phyloP scores from a whole-genome alignment of 192 early-diverging fungal genomes.

The Pilaira anomala region DNA sequence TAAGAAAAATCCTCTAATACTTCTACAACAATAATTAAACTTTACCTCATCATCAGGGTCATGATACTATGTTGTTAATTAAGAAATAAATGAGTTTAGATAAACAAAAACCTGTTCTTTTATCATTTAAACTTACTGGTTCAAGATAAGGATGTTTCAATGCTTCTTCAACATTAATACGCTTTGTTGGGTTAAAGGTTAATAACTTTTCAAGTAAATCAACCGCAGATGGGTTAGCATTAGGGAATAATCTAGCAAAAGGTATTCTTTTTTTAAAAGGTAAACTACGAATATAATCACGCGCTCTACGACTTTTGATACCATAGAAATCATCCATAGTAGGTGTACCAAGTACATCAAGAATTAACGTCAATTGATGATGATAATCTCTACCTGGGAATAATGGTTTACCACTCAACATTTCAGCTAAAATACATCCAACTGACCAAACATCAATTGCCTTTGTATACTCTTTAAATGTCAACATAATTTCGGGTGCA shows the following conservation, averaged over 20 bases:
- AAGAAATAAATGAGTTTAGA: not conserved
- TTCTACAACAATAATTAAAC: not conserved
- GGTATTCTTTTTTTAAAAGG: conserved; percentile 84
- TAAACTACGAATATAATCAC: conserved; percentile 88
- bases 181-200: conserved; percentile 84
- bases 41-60: conserved; percentile 59
- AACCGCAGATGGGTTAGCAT: conserved; percentile 78
- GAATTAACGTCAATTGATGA: conserved; percentile 93
- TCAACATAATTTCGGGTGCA: conserved; percentile 94
- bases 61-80: conserved; percentile 49
- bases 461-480: conserved; percentile 97
- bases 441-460: conserved; percentile 95
- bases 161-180: conserved; percentile 92
- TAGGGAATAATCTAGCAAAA: conserved; percentile 79
- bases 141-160: conserved; percentile 90
- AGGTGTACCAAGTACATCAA: conserved; percentile 97
- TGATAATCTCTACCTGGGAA: conserved; percentile 90
- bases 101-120: not conserved
- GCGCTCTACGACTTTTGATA: conserved; percentile 73
- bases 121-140: conserved; percentile 23
- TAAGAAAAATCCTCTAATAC: not conserved
- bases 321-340: conserved; percentile 81
- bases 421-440: conserved; percentile 85
- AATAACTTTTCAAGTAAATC: conserved; percentile 92
- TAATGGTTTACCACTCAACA: conserved; percentile 75